These are phyloP conservation scores for Cytospora chrysosperma DNA, from an alignment of 2,329 filamentous ascomycete genomes.

Conservation along the genomic window DNA sequence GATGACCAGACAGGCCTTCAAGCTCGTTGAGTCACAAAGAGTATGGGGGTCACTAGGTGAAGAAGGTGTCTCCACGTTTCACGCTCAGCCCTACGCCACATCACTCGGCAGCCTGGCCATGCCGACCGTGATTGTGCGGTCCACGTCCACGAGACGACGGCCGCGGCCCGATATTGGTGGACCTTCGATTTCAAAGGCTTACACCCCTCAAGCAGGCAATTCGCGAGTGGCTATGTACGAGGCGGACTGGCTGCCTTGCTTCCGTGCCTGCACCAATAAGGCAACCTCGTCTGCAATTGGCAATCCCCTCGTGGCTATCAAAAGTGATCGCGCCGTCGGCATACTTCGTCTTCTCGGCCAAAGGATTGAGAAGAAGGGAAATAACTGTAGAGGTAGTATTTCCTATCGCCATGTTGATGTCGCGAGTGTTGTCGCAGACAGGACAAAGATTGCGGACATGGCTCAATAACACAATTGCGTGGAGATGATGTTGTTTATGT, in stretches of 20 bases:
- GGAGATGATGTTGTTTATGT: not conserved
- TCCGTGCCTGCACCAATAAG: constrained; percentile 25
- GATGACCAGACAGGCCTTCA: not conserved
- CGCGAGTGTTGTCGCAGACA: too few relatives aligned
- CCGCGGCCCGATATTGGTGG: too few relatives aligned
- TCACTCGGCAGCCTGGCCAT: not conserved
- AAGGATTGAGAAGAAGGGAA: not conserved
- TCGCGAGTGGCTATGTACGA: too few relatives aligned
- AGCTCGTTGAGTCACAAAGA: not conserved
- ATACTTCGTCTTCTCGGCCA: constrained; percentile 7
- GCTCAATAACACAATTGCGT: constrained; percentile 13
- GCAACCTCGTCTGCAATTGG: constrained; percentile 25
- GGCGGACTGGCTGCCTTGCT: constrained; percentile 26
- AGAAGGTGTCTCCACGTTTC: not conserved
- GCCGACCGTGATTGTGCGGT: not conserved
- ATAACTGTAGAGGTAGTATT: not conserved
- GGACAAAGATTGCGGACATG: constrained; percentile 2
- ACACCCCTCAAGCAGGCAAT: too few relatives aligned
- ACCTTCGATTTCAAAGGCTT: too few relatives aligned
- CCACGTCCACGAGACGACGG: not conserved
- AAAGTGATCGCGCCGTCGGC: constrained; percentile 9
- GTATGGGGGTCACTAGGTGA: not conserved
- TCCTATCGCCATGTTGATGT: not conserved
- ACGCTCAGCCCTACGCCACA: not conserved
- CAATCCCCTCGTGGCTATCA: constrained; percentile 24